Evolutionary conservation across 2,329 filamentous ascomycete species (phyloP).

Genomic region (Westerdykella aurantiaca): DNA sequence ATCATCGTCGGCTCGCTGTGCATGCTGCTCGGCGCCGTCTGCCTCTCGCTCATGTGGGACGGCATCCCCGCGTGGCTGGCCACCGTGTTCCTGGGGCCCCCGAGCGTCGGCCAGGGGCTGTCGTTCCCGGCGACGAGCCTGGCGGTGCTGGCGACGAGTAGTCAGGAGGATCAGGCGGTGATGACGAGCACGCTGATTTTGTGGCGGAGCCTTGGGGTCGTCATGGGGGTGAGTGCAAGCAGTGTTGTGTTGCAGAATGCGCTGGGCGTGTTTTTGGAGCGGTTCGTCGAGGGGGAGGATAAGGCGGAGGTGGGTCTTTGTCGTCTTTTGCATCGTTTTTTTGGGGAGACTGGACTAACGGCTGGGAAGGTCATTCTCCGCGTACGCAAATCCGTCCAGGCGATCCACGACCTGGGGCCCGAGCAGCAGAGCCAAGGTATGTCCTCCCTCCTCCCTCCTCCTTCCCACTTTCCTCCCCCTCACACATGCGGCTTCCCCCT

Average conservation of each 20-base stretch:
- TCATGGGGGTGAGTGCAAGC: constrained; percentile 67
- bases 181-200: constrained; percentile 63
- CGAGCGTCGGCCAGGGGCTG: constrained; percentile 39
- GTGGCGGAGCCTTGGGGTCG: constrained; percentile 65
- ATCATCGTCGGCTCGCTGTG: constrained; percentile 36
- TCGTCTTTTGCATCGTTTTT: background rate
- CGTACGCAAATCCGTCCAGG: constrained; percentile 47
- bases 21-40: constrained; percentile 35
- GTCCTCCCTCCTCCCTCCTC: constrained; percentile 3
- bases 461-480: background rate
- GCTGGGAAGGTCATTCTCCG: constrained; percentile 39
- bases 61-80: constrained; percentile 38
- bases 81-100: constrained; percentile 38
- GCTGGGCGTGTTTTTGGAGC: constrained; percentile 54
- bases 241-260: constrained; percentile 70
- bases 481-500: background rate
- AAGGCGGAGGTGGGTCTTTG: constrained; percentile 46
- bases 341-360: background rate
- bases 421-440: constrained; percentile 45
- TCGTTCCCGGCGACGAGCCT: constrained; percentile 40
- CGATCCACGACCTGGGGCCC: constrained; percentile 43
- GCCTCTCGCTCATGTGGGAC: constrained; percentile 34
- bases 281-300: constrained; percentile 53
- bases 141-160: constrained; percentile 39
- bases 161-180: constrained; percentile 42